Percentiles rank a stretch among this genome's conserved stretches.
Conservation (phyloP, 495 filamentous ascomycete species). For the Chaetomium cochliodes region DNA sequence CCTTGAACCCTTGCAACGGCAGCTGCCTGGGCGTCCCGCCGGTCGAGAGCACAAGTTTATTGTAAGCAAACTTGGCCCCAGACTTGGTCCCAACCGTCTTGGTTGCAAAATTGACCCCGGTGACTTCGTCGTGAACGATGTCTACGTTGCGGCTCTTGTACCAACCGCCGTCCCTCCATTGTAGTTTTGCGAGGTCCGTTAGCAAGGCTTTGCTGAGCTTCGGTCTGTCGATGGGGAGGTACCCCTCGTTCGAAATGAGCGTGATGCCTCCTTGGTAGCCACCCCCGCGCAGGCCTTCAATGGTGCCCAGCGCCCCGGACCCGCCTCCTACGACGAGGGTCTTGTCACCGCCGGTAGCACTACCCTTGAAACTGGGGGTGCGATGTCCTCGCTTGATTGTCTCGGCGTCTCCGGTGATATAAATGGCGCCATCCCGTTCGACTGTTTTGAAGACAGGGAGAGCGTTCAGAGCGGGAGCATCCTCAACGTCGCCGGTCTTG, state of each 20-base stretch:
- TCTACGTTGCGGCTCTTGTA: constrained; percentile 74
- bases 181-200: constrained; percentile 74
- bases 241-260: constrained; percentile 78
- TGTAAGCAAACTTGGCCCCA: constrained; percentile 70
- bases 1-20: constrained; percentile 80
- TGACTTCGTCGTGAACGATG: constrained; percentile 69
- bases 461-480: constrained; percentile 84
- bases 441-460: constrained; percentile 75
- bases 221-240: constrained; percentile 84
- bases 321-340: constrained; percentile 90
- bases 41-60: constrained; percentile 85
- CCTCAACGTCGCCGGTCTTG: constrained; percentile 87
- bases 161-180: constrained; percentile 71
- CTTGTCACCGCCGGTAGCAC: constrained; percentile 56
- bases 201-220: constrained; percentile 95
- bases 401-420: constrained; percentile 75
- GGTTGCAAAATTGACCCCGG: constrained; percentile 66
- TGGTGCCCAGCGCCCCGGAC: constrained; percentile 72
- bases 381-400: constrained; percentile 75
- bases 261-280: constrained; percentile 82
- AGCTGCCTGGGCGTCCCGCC: constrained; percentile 78
- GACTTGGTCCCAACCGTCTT: constrained; percentile 72
- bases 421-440: constrained; percentile 77
- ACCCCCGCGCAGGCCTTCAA: constrained; percentile 77
- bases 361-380: constrained; percentile 69